A percentile compares a stretch with the other conserved stretches of the same genome.
Conservation (phyloP, 1,284 basidiomycete species). For the Cryptococcus sp. region DNA sequence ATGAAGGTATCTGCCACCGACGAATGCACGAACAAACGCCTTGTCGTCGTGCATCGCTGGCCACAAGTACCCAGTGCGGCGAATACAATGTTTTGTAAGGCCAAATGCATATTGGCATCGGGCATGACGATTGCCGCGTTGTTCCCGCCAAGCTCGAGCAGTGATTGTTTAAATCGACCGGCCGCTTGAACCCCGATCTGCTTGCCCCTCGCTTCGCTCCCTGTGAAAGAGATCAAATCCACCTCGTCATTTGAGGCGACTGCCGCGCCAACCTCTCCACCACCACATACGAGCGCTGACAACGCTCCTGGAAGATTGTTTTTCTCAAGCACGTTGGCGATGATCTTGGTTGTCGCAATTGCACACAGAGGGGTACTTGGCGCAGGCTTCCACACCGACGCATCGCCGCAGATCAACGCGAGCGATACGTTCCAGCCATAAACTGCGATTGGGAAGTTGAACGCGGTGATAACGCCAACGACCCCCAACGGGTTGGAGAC, state of each 20-base stretch:
- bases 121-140: conserved; percentile 87
- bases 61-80: conserved; percentile 88
- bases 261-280: conserved; percentile 70
- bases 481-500: conserved; percentile 86
- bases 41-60: conserved; percentile 86
- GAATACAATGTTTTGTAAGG: conserved; percentile 75
- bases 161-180: conserved; percentile 76
- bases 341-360: conserved; percentile 80
- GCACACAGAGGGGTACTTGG: conserved; percentile 79
- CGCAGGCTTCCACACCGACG: conserved; percentile 88
- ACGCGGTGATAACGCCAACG: conserved; percentile 78
- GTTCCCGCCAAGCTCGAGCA: conserved; percentile 87
- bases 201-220: conserved; percentile 77
- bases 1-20: conserved; percentile 72
- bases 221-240: conserved; percentile 87
- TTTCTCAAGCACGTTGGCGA: conserved; percentile 70
- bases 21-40: conserved; percentile 81
- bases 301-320: conserved; percentile 77
- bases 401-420: conserved; percentile 82
- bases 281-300: conserved; percentile 76
- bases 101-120: conserved; percentile 81
- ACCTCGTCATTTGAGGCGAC: conserved; percentile 70
- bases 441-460: conserved; percentile 88
- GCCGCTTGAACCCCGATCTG: conserved; percentile 79
- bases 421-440: conserved; percentile 87